A percentile compares a stretch with the other conserved stretches of the same genome.
Conservation (phyloP, 441 rosid species). For the Mallotus repandus region DNA sequence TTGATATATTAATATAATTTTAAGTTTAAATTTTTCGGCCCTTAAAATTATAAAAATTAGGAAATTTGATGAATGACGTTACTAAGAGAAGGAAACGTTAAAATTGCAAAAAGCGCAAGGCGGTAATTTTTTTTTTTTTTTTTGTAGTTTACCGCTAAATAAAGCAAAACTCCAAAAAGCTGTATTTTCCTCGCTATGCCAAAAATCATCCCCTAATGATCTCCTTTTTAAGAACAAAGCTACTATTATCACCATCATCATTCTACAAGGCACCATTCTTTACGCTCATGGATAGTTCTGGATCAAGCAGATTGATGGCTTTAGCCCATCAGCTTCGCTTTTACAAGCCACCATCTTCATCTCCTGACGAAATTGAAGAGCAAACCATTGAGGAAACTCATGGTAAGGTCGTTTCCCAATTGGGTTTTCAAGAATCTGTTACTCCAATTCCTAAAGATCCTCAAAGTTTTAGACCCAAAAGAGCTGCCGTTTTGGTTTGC, state of each 20-base stretch:
- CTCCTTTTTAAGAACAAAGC: constrained; percentile 36
- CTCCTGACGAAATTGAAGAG: constrained; percentile 60
- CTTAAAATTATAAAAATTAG: no score
- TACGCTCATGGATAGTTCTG: constrained; percentile 40
- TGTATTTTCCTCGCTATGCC: not conserved
- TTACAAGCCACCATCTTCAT: constrained; percentile 63
- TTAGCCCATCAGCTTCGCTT: constrained; percentile 76
- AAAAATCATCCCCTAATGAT: constrained; percentile 36
- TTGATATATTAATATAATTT: no score
- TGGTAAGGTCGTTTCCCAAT: constrained; percentile 72
- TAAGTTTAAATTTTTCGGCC: no score
- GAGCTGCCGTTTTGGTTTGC: constrained; percentile 86
- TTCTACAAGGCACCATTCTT: constrained; percentile 14
- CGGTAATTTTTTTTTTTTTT: no score
- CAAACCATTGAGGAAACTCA: constrained; percentile 47
- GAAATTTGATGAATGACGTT: no score
- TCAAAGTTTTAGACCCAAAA: constrained; percentile 62
- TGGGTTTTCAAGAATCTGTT: constrained; percentile 77
- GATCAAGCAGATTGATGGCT: constrained; percentile 44
- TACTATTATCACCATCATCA: constrained; percentile 25
- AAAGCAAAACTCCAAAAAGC: not conserved
- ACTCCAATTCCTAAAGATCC: constrained; percentile 43
- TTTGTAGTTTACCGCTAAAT: no score
- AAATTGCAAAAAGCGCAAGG: no score
- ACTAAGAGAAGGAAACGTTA: no score